phyloP scores from a whole-genome alignment of 495 filamentous ascomycete genomes.

The Lichenothelia convexa region DNA sequence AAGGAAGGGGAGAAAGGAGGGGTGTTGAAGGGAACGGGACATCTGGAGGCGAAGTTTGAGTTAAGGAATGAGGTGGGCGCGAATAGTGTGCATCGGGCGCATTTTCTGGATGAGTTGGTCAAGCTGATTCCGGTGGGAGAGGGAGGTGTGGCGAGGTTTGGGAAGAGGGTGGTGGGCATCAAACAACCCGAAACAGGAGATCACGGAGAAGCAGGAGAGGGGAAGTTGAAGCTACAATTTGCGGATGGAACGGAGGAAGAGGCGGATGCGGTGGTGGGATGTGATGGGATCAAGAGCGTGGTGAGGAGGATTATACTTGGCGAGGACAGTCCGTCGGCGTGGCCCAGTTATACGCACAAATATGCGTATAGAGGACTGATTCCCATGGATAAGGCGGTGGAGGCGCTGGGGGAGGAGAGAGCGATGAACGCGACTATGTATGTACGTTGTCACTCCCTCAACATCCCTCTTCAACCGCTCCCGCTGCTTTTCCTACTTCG shows the following conservation, averaged over 20 bases:
- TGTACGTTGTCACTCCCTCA: constrained; percentile 38
- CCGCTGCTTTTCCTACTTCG: no score
- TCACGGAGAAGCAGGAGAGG: constrained; percentile 1
- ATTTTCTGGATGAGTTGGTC: constrained; percentile 41
- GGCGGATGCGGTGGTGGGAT: constrained; percentile 30
- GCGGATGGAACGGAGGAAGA: constrained; percentile 33
- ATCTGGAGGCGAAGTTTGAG: constrained; percentile 7
- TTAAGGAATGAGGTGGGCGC: constrained; percentile 14
- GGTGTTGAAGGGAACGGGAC: no score
- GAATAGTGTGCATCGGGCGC: constrained; percentile 33
- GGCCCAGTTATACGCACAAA: constrained; percentile 29
- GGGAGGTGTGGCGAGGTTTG: constrained; percentile 22
- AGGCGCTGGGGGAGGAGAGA: constrained; percentile 31
- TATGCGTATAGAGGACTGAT: constrained; percentile 40
- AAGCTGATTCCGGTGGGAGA: constrained; percentile 35
- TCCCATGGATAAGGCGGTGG: constrained; percentile 38
- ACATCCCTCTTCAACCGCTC: no score
- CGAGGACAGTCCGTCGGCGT: constrained; percentile 18
- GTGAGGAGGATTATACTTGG: constrained; percentile 29
- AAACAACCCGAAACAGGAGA: no score
- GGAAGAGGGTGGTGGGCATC: constrained; percentile 21
- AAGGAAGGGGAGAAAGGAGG: no score
- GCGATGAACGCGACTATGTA: constrained; percentile 35
- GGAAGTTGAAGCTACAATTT: constrained; percentile 30
- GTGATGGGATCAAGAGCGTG: constrained; percentile 38